These are phyloP conservation scores for Bolboschoenus planiculmis DNA, from an alignment of 176 grass and related monocot genomes.

Conservation along the genomic window DNA sequence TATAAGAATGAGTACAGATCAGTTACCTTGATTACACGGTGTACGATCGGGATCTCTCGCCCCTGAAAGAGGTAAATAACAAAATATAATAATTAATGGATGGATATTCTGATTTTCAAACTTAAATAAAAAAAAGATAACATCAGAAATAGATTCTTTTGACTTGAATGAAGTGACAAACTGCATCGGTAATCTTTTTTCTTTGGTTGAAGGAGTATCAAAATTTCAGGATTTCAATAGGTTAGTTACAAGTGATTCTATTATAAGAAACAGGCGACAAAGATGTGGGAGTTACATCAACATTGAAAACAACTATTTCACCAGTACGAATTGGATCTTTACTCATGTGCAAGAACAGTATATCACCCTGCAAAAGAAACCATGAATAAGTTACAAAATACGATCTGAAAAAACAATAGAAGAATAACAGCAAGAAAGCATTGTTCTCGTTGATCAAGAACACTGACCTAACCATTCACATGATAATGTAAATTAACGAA, in stretches of 20 bases:
- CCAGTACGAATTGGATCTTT: constrained; percentile 60
- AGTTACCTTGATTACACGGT: constrained; percentile 70
- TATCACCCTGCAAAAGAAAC: constrained; percentile 51
- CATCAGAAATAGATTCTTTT: neutral
- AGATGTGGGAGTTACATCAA: constrained; percentile 43
- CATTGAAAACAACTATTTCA: constrained; percentile 81
- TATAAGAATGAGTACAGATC: neutral
- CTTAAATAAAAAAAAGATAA: neutral
- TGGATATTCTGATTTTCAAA: neutral
- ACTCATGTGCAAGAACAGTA: constrained; percentile 66
- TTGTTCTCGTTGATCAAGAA: neutral
- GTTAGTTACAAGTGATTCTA: neutral
- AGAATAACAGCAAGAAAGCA: too few species aligned
- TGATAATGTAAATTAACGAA: neutral
- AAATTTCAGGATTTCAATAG: neutral
- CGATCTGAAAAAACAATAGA: neutral
- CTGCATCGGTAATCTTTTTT: neutral
- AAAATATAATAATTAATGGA: constrained; percentile 15
- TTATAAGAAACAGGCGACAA: neutral
- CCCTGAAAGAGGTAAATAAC: constrained; percentile 34
- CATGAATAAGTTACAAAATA: neutral
- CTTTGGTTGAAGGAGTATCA: neutral
- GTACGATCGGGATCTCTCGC: constrained; percentile 79
- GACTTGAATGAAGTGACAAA: neutral
- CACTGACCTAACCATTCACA: neutral